Base-by-base conservation (phyloP, 371 early-diverging fungal genomes). In the Mucor plumbeus region DNA sequence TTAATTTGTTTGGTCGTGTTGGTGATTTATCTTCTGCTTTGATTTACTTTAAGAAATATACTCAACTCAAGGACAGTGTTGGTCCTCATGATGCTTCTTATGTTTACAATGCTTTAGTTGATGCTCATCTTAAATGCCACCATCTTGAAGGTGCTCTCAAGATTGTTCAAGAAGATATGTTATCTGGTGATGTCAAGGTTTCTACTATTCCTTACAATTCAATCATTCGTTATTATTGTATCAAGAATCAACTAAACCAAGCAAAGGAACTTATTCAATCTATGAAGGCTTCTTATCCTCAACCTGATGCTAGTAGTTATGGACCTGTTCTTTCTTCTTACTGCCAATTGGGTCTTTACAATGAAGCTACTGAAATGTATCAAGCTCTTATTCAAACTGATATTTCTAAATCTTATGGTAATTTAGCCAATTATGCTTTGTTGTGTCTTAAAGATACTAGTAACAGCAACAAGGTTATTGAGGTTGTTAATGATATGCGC, bases 21-120 rank as follows among this genome's bases (percentile, higher is more conserved):
- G 82, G 84, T 47, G 81, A 84, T 63, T 40, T 84, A 4, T 35
- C 64, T 9, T 65, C 76, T 36, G 78, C 84, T 13, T 63, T 78
- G 19, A 48, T 67, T 21, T 82, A 80, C 48, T 82, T 78, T 68
- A 63, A 66, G 7, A 70, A 70, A 36, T 85, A 80, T 35, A 54
- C 57, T 15, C 50, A 63, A 9, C 31, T 76, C 15, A 70, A 71
- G n/a, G 59, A 59, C 0, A 48, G 38, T 3, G 36, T 81, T 54
- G 74, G 73, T 26, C 61, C 64, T 9, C 80, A 80, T 53, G 84
- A 85, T 65, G 70, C 83, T 11, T 77, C 81, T 26, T 78, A 78
- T 53, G 76, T 85, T n/a, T 85, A 82, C 60, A 79, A 81, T 63
- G 75, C 82, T 4, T 43, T 85, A 1, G 80, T 85, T 1, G 82